phyloP scores from a whole-genome alignment of 148 eudicot genomes.

The Chenopodium formosanum region DNA sequence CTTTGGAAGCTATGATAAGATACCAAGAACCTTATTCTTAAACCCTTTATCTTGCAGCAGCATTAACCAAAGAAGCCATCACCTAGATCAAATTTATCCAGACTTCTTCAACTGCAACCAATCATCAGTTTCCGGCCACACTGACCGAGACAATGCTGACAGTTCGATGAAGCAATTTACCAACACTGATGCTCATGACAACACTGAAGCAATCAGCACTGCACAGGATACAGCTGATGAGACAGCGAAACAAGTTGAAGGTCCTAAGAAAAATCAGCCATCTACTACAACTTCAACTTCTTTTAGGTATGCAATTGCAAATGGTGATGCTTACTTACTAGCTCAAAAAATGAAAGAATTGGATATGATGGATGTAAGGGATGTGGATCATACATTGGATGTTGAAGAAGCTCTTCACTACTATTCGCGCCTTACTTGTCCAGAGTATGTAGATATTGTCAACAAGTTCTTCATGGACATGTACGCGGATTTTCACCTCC shows the following conservation, averaged over 20 bases:
- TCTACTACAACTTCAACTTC: slow-evolving; percentile 1
- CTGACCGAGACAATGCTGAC: slow-evolving; percentile 4
- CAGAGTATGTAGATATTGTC: slow-evolving; percentile 70
- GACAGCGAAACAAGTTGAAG: neutral
- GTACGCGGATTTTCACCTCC: slow-evolving; percentile 54
- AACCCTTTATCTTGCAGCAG: slow-evolving; percentile 33
- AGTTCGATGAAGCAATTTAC: neutral
- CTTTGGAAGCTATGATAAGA: slow-evolving; percentile 38
- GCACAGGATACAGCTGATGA: neutral
- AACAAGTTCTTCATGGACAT: slow-evolving; percentile 83
- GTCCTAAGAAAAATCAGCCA: neutral
- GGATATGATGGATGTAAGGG: slow-evolving; percentile 68
- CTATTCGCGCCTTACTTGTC: slow-evolving; percentile 77
- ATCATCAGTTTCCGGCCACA: slow-evolving; percentile 24
- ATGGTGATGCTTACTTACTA: slow-evolving; percentile 32
- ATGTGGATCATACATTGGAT: slow-evolving; percentile 73
- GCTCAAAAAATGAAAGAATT: slow-evolving; percentile 71
- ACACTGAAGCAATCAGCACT: neutral
- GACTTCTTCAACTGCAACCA: slow-evolving; percentile 33
- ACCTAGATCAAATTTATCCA: slow-evolving; percentile 34
- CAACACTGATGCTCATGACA: neutral
- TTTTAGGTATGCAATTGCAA: slow-evolving; percentile 20
- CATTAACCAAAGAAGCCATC: slow-evolving; percentile 31
- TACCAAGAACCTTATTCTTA: slow-evolving; percentile 40
- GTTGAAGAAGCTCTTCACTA: slow-evolving; percentile 80